phyloP scores from a whole-genome alignment of 257 asterid species.

The Ocimum tenuiflorum region DNA sequence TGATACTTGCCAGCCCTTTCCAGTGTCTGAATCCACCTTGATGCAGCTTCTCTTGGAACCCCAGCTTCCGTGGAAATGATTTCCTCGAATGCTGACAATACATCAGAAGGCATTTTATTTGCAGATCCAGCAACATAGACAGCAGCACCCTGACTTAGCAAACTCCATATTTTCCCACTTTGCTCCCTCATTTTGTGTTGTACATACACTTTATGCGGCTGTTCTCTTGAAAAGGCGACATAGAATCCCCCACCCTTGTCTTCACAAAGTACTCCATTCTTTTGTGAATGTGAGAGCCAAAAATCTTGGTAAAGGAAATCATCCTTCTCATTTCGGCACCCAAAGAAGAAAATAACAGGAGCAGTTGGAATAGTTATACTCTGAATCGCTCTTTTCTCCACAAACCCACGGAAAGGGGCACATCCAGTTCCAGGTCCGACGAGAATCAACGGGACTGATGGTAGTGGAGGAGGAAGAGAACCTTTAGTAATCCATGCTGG shows the following conservation, averaged over 20 bases:
- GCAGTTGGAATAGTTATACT: conserved; percentile 54
- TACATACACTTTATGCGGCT: conserved; percentile 72
- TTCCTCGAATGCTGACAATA: conserved; percentile 66
- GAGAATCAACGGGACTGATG: conserved; percentile 77
- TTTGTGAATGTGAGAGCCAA: conserved; percentile 61
- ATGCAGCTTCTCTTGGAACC: conserved; percentile 58
- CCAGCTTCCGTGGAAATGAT: conserved; percentile 52
- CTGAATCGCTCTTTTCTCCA: conserved; percentile 78
- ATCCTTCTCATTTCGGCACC: conserved; percentile 65
- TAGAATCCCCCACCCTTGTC: conserved; percentile 81
- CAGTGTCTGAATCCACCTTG: conserved; percentile 56
- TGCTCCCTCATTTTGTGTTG: conserved; percentile 82
- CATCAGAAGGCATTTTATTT: conserved; percentile 85
- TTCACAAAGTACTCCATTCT: conserved; percentile 67
- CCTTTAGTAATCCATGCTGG: conserved; percentile 86
- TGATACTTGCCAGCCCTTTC: conserved; percentile 80
- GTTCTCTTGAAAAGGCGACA: conserved; percentile 87
- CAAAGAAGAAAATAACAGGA: conserved; percentile 76
- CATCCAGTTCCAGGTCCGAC: conserved; percentile 99
- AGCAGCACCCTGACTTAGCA: conserved; percentile 69
- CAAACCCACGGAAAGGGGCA: conserved; percentile 85
- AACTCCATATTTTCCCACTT: conserved; percentile 53
- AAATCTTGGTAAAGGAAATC: conserved; percentile 78
- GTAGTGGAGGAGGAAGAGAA: conserved; percentile 71
- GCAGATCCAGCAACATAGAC: conserved; percentile 90